phyloP scores from a whole-genome alignment of 495 filamentous ascomycete genomes.

The Lepraria neglecta region DNA sequence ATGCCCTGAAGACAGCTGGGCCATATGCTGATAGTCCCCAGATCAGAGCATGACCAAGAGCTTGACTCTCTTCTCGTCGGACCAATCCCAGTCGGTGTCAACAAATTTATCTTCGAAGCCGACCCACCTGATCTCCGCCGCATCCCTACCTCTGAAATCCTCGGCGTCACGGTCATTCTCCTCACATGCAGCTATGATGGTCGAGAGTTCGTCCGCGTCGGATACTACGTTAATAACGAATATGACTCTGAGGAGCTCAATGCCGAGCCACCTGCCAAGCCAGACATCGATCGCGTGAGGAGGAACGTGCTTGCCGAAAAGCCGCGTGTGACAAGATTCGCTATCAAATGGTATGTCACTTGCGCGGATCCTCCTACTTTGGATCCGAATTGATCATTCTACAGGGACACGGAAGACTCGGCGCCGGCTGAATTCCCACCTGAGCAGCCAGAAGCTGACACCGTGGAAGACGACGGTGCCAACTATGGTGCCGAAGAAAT shows the following conservation, averaged over 20 bases:
- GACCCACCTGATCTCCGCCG: constrained; percentile 80
- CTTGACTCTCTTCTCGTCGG: constrained; percentile 95
- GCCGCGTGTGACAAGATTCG: constrained; percentile 91
- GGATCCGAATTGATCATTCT: background rate
- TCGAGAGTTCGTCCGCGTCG: constrained; percentile 94
- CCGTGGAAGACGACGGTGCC: constrained; percentile 71
- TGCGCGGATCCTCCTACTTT: background rate
- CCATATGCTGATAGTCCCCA: constrained; percentile 34
- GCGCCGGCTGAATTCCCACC: constrained; percentile 94
- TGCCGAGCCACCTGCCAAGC: constrained; percentile 82
- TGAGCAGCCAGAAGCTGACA: constrained; percentile 92
- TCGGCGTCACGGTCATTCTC: constrained; percentile 94
- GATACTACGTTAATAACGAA: constrained; percentile 99
- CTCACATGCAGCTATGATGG: constrained; percentile 94
- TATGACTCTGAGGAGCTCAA: constrained; percentile 87
- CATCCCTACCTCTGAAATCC: constrained; percentile 89
- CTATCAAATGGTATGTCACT: constrained; percentile 86
- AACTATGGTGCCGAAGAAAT: constrained; percentile 78
- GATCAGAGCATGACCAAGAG: constrained; percentile 94
- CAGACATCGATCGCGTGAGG: constrained; percentile 81
- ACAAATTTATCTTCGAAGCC: constrained; percentile 97
- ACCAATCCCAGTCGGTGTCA: constrained; percentile 91
- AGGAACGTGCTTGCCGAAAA: constrained; percentile 94
- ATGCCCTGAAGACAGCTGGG: background rate
- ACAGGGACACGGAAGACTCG: constrained; percentile 90